phyloP scores from a whole-genome alignment of 192 early-diverging fungal species.

The Coemansia sp. region DNA sequence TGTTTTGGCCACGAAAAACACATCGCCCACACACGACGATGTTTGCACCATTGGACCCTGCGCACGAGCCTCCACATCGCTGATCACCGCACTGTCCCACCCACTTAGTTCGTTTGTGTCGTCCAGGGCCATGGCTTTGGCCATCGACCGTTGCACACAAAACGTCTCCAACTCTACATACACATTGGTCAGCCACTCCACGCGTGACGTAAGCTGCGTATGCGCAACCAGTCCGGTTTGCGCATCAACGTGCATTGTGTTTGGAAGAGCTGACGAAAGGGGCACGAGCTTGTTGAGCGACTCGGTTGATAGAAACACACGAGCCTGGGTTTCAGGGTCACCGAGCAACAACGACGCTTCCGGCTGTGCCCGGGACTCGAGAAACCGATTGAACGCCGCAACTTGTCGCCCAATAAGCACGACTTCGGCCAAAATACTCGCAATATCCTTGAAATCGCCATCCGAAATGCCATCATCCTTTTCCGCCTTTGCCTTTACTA shows the following conservation, averaged over 20 bases:
- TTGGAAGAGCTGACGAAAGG: slow-evolving; percentile 5
- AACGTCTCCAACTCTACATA: slow-evolving; percentile 42
- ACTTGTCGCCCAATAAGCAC: slow-evolving; percentile 79
- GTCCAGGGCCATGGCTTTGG: slow-evolving; percentile 50
- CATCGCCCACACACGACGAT: slow-evolving; percentile 79
- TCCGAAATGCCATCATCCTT: slow-evolving; percentile 43
- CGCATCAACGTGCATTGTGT: slow-evolving; percentile 12
- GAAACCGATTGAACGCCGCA: slow-evolving; percentile 77
- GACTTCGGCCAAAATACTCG: slow-evolving; percentile 76
- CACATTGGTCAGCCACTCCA: slow-evolving; percentile 39
- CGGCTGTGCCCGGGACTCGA: slow-evolving; percentile 74
- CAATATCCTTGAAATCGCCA: slow-evolving; percentile 75
- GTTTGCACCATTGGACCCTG: slow-evolving; percentile 12
- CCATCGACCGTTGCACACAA: slow-evolving; percentile 31
- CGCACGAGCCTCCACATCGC: neutral
- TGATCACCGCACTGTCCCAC: slow-evolving; percentile 20
- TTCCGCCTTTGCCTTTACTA: slow-evolving; percentile 14
- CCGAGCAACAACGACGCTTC: slow-evolving; percentile 13
- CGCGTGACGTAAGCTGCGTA: slow-evolving; percentile 32
- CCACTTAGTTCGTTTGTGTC: slow-evolving; percentile 32
- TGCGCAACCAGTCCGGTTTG: slow-evolving; percentile 30
- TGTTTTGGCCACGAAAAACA: slow-evolving; percentile 88
- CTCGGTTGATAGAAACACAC: slow-evolving; percentile 38
- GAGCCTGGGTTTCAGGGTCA: slow-evolving; percentile 12
- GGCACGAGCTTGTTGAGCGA: slow-evolving; percentile 20